phyloP scores from a whole-genome alignment of 495 filamentous ascomycete species.

The Lasiosphaeriaceae sp. region DNA sequence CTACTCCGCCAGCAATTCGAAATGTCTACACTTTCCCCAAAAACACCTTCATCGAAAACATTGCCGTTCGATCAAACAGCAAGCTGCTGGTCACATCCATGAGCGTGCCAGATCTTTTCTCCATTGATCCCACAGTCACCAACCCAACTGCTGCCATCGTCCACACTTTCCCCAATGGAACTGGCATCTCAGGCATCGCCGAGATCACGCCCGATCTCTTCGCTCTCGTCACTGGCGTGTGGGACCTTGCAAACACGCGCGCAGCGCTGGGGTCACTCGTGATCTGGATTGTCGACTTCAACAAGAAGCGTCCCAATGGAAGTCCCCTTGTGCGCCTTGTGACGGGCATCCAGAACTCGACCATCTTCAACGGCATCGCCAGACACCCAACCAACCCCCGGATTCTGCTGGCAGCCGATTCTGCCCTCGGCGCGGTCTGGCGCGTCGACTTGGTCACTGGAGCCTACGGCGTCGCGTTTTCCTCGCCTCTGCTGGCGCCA shows the following conservation, averaged over 20 bases:
- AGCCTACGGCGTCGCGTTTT: conserved; percentile 15
- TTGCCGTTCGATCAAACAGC: conserved; percentile 44
- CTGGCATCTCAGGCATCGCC: conserved; percentile 33
- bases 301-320: not conserved
- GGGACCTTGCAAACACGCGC: conserved; percentile 22
- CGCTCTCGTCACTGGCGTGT: conserved; percentile 31
- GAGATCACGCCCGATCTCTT: conserved; percentile 37
- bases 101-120: conserved; percentile 18
- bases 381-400: conserved; percentile 14
- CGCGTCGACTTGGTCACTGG: conserved; percentile 25
- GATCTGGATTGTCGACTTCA: conserved; percentile 28
- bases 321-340: conserved; percentile 22
- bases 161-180: conserved; percentile 35
- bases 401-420: conserved; percentile 32
- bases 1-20: not conserved
- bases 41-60: conserved; percentile 38
- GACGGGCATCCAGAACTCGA: conserved; percentile 28
- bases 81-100: conserved; percentile 38
- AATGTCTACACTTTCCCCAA: conserved; percentile 14
- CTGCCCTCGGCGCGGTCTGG: conserved; percentile 34
- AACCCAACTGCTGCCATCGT: conserved; percentile 28
- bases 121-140: conserved; percentile 23
- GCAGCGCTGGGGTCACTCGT: conserved; percentile 30
- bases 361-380: conserved; percentile 37
- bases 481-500: conserved; percentile 12